Conservation (phyloP, 2,329 filamentous ascomycete genomes). For the Lasiodiplodia citricola region DNA sequence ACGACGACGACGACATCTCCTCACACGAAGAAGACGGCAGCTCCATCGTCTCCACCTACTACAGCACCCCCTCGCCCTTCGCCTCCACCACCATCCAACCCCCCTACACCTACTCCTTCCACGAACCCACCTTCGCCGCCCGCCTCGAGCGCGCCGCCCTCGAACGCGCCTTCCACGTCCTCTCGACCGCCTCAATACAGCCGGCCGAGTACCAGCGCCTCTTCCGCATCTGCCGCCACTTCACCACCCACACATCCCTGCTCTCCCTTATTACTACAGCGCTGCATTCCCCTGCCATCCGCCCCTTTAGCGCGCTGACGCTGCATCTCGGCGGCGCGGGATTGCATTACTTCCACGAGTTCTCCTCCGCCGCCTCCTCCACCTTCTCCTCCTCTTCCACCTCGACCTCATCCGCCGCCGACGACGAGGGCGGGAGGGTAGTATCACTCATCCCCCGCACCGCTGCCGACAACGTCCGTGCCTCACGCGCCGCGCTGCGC, state of each 20-base stretch:
- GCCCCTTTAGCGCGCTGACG: conserved; percentile 63
- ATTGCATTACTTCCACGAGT: neutral
- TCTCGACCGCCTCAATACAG: conserved; percentile 51
- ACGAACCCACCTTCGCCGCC: conserved; percentile 72
- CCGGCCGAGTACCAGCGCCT: conserved; percentile 49
- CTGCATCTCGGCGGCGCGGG: conserved; percentile 55
- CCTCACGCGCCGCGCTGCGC: neutral
- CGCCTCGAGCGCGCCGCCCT: conserved; percentile 69
- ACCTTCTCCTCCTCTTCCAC: neutral
- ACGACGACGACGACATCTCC: neutral
- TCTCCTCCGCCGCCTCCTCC: neutral
- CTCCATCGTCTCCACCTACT: neutral
- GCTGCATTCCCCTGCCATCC: conserved; percentile 45
- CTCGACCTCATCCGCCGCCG: neutral
- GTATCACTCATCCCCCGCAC: neutral
- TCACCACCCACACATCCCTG: conserved; percentile 51
- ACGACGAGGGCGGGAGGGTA: neutral
- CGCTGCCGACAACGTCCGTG: neutral
- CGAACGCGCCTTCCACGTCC: conserved; percentile 66
- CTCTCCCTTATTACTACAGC: conserved; percentile 45
- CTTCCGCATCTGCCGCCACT: conserved; percentile 73
- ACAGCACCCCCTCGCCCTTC: neutral
- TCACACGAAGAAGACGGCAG: no score
- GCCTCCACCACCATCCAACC: neutral
- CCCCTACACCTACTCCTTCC: conserved; percentile 63